Base-by-base conservation (phyloP, 192 early-diverging fungal genomes). In the Helicostylum pulchrum region DNA sequence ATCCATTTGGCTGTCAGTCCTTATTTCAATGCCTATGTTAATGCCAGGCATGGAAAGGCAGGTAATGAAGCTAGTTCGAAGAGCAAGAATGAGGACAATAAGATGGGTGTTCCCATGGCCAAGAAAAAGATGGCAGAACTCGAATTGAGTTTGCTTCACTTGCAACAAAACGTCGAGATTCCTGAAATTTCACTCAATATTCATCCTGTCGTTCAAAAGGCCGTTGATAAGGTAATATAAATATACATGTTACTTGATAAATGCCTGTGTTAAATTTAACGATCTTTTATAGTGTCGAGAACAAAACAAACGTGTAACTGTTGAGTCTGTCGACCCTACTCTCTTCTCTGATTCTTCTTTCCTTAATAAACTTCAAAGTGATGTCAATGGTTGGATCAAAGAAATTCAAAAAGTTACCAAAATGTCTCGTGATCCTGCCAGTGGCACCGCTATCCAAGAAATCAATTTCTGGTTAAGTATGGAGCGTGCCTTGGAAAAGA, bases 361-460 rank as follows among this genome's bases (percentile, higher is more conserved):
- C 54, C 77, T 99, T 21, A 99, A 99, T 78, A 88, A 90, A 68
- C 82, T 99, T 47, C 97, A 98, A 74, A 79, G 82, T 56, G 94
- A 96, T 65, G 97, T 99, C 39, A 98, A 99, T 66, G 89, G 88
- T 6, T 99, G 98, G 98, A 94, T 98, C 75, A 95, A 95, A 70
- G 98, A 99, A 74, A 99, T 99, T 71, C 95, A 99, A 68, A 98
- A 97, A 68, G 96, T 99, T 15, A 97, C 96, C 45, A 92, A 94
- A 68, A 85, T 99, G 53, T 81, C 85, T 47, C 87, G 98, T 54
- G 98, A 99, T 62, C 94, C 95, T 12, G 76, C 87, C 1, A 90
- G 89, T 19, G 95, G 95, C 9, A 91, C 92, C 5, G 94, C 97
- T 21, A 90, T 89, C 52, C 95, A 98, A 78, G 98, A 99, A 77